phyloP scores from a whole-genome alignment of 257 asterid species.

The Cinchona pubescens region DNA sequence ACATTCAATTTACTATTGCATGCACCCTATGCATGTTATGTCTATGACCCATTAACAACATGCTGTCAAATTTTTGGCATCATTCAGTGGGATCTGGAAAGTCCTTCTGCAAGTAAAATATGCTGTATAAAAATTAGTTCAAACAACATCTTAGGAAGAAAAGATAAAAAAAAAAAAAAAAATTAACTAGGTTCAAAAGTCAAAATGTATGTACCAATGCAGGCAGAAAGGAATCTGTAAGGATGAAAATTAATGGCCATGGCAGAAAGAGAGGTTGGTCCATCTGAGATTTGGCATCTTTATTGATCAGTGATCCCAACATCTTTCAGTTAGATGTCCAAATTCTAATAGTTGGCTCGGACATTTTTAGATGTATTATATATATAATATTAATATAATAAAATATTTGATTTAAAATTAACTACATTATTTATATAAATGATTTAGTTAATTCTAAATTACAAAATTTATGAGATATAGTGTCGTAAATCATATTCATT shows the following conservation, averaged over 20 bases:
- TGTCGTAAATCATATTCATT: no score
- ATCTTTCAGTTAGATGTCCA: background rate
- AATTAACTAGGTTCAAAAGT: background rate
- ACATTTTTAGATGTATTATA: no score
- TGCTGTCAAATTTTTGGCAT: background rate
- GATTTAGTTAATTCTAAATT: no score
- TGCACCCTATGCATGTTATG: background rate
- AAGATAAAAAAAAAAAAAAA: no score
- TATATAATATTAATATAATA: no score
- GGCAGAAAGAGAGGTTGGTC: background rate
- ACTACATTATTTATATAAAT: no score
- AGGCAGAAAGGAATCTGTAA: background rate
- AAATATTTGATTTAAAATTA: no score
- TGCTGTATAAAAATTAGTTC: background rate
- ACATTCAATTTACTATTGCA: background rate
- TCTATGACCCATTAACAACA: background rate
- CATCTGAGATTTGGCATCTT: background rate
- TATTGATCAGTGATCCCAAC: background rate
- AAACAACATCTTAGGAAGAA: background rate
- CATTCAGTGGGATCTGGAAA: background rate
- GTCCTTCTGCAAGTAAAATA: background rate
- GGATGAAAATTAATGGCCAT: background rate
- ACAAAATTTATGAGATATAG: no score
- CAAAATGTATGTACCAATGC: background rate
- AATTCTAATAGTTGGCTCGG: slow-evolving; percentile 3